phyloP scores from a whole-genome alignment of 352 stramenopile genomes.

The Globisporangium uncinulatum region DNA sequence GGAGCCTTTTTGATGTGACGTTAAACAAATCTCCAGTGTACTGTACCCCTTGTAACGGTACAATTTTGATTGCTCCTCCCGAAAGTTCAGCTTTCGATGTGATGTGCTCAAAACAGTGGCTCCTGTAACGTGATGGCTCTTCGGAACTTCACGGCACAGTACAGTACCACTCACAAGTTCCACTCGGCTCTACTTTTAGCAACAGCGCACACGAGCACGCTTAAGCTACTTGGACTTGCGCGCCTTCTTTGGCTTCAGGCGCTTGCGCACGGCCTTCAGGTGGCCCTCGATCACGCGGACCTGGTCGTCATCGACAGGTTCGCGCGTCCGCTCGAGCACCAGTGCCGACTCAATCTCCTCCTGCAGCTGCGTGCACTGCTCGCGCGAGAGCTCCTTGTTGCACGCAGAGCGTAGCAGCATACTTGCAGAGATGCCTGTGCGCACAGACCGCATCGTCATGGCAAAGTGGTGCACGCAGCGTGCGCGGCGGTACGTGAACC shows the following conservation, averaged over 20 bases:
- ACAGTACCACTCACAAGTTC: too few species aligned
- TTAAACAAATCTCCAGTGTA: too few species aligned
- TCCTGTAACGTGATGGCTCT: not conserved
- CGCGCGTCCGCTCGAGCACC: constrained; percentile 23
- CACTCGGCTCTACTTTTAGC: too few species aligned
- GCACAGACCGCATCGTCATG: constrained; percentile 46
- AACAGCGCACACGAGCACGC: not conserved
- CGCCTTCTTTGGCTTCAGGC: constrained; percentile 10
- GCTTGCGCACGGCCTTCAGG: constrained; percentile 38
- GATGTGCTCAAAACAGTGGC: not conserved
- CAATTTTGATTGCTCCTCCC: not conserved
- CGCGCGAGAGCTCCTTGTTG: constrained; percentile 33
- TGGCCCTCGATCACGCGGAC: constrained; percentile 41
- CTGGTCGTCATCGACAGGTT: constrained; percentile 32
- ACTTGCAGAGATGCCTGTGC: constrained; percentile 30
- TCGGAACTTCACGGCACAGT: not conserved
- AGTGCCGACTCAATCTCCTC: constrained; percentile 42
- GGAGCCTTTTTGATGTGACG: too few species aligned
- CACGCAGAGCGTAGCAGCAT: constrained; percentile 36
- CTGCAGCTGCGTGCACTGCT: constrained; percentile 39
- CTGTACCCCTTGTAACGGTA: not conserved
- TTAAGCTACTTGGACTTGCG: constrained; percentile 1
- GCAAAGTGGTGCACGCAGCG: constrained; percentile 67
- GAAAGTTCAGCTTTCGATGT: not conserved
- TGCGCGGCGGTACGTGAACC: constrained; percentile 65